These are phyloP conservation scores for Blastobotrys raffinosifermentans DNA, from an alignment of 1,139 yeast genomes.

Conservation along the genomic window DNA sequence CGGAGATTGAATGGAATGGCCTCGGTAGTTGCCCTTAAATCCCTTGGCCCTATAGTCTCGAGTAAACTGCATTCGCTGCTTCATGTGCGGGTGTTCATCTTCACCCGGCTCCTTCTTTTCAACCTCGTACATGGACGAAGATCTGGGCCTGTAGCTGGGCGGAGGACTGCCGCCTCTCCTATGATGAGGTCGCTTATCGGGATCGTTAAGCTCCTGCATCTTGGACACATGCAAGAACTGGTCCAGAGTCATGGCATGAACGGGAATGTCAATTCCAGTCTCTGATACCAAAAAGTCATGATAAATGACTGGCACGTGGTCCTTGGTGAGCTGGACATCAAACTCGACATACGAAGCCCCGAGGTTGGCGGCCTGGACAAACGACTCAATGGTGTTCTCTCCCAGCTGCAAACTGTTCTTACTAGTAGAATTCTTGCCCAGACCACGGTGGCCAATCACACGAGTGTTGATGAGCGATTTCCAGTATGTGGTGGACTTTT, in stretches of 20 bases:
- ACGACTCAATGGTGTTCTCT: slow-evolving; percentile 91
- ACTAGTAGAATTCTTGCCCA: slow-evolving; percentile 74
- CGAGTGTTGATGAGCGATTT: slow-evolving; percentile 81
- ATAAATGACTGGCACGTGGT: slow-evolving; percentile 83
- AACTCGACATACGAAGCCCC: slow-evolving; percentile 79
- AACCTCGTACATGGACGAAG: slow-evolving; percentile 23
- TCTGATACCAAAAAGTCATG: slow-evolving; percentile 96
- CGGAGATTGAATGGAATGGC: slow-evolving; percentile 83
- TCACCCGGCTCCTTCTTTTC: slow-evolving; percentile 16
- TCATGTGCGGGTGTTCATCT: slow-evolving; percentile 32
- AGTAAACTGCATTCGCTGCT: slow-evolving; percentile 75
- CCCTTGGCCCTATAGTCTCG: slow-evolving; percentile 83
- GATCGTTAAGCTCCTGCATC: slow-evolving; percentile 11
- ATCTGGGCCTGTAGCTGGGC: slow-evolving; percentile 21
- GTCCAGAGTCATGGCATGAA: slow-evolving; percentile 87
- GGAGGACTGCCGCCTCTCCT: slow-evolving; percentile 12
- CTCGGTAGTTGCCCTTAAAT: slow-evolving; percentile 87
- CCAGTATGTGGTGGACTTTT: slow-evolving; percentile 84
- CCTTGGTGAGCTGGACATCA: slow-evolving; percentile 96
- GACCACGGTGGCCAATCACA: slow-evolving; percentile 94
- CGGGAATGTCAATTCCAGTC: slow-evolving; percentile 93
- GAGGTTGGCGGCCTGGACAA: slow-evolving; percentile 92
- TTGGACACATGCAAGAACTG: slow-evolving; percentile 58
- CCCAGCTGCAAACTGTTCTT: slow-evolving; percentile 84
- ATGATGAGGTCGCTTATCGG: background rate